Evolutionary conservation across 371 early-diverging fungal genomes (phyloP).

Genomic region (Coemansia sp.): DNA sequence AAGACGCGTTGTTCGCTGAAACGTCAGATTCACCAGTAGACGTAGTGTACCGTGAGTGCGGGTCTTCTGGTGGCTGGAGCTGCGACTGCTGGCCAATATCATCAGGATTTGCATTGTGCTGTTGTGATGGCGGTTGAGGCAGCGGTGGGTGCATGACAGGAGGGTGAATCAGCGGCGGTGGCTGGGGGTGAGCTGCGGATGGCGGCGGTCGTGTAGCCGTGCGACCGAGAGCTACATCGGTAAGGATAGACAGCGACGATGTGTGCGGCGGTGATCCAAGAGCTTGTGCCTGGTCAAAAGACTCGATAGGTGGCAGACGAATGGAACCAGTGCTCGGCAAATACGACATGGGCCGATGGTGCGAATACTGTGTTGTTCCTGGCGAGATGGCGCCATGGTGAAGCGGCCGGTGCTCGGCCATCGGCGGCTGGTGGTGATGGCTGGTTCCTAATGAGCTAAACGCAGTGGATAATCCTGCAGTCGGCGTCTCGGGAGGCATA

Average conservation of each 20-base stretch:
- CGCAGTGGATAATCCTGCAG: conserved; percentile 28
- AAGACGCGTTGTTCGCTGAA: conserved; percentile 18
- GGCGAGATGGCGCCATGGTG: conserved; percentile 1
- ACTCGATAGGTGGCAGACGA: conserved; percentile 43
- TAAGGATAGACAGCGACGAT: conserved; percentile 30
- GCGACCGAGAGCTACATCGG: conserved; percentile 33
- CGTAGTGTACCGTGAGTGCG: conserved; percentile 18
- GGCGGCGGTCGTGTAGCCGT: not conserved
- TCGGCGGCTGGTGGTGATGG: conserved; percentile 1
- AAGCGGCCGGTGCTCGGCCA: conserved; percentile 1
- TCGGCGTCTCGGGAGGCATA: conserved; percentile 34
- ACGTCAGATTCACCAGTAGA: conserved; percentile 15
- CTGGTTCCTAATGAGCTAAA: conserved; percentile 24
- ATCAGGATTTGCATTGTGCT: not conserved
- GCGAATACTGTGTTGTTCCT: not conserved
- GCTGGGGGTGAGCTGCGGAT: not conserved
- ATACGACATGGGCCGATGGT: not conserved
- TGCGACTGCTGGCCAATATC: conserved; percentile 26
- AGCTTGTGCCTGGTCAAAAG: conserved; percentile 37
- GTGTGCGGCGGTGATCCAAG: conserved; percentile 12
- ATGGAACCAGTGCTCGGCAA: conserved; percentile 12
- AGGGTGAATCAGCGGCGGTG: not conserved
- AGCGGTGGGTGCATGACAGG: conserved; percentile 2
- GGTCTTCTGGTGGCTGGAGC: conserved; percentile 12
- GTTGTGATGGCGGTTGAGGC: not conserved